phyloP scores from a whole-genome alignment of 2,329 filamentous ascomycete species.

The Aspergillus transmontanensis region DNA sequence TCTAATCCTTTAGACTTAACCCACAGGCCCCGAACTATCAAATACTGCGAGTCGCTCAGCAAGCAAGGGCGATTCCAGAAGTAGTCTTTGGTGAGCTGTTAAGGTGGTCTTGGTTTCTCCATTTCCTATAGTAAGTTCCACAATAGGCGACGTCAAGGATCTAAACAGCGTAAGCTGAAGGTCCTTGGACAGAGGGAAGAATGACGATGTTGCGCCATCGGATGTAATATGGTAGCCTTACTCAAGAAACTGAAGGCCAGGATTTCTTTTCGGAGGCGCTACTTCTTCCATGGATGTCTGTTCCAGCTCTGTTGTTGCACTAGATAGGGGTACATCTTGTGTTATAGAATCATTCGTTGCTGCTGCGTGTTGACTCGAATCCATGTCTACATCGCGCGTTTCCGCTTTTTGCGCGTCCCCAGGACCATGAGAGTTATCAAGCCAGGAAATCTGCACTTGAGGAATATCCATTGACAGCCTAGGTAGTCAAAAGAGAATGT shows the following conservation, averaged over 20 bases:
- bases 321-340: conserved; percentile 24
- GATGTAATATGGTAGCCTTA: conserved; percentile 17
- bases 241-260: conserved; percentile 33
- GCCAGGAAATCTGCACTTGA: conserved; percentile 20
- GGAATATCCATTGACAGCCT: conserved; percentile 22
- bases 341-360: conserved; percentile 17
- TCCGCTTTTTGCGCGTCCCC: conserved; percentile 6
- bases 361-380: conserved; percentile 2
- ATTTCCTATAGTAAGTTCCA: conserved; percentile 67
- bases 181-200: too few relatives aligned
- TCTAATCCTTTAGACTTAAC: conserved; percentile 29
- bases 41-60: conserved; percentile 64
- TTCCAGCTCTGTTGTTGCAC: conserved; percentile 22
- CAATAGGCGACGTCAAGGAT: conserved; percentile 69
- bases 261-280: conserved; percentile 22
- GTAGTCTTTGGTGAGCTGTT: conserved; percentile 76
- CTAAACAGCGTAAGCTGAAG: conserved; percentile 23
- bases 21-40: conserved; percentile 61
- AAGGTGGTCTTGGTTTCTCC: conserved; percentile 65
- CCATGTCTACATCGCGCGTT: conserved; percentile 31
- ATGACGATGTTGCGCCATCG: background rate
- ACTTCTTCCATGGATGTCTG: conserved; percentile 17
- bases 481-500: background rate
- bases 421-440: conserved; percentile 9
- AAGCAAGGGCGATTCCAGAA: conserved; percentile 76